These are phyloP conservation scores for Xylaria sp. DNA, from an alignment of 2,329 filamentous ascomycete genomes.

Conservation along the genomic window DNA sequence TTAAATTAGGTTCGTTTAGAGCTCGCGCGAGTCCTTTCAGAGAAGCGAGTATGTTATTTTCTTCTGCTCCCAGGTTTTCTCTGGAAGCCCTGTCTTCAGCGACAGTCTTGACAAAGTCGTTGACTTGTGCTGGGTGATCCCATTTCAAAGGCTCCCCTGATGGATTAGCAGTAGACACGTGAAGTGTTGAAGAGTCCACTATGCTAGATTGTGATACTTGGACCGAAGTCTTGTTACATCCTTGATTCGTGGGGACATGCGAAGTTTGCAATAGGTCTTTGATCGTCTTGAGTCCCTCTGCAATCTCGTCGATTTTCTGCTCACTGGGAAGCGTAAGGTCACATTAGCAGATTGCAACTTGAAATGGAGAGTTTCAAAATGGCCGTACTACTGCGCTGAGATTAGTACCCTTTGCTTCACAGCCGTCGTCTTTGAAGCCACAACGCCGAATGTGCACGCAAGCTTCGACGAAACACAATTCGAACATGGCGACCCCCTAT, in stretches of 20 bases:
- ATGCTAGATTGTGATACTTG: not conserved
- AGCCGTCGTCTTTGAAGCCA: slow-evolving; percentile 42
- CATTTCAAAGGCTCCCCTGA: slow-evolving; percentile 39
- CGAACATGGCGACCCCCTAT: slow-evolving; percentile 50
- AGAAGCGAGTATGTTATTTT: slow-evolving; percentile 33
- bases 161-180: not conserved
- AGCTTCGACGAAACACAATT: slow-evolving; percentile 51
- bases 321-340: slow-evolving; percentile 44
- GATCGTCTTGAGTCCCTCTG: slow-evolving; percentile 30
- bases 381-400: slow-evolving; percentile 52
- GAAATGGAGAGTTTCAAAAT: not conserved
- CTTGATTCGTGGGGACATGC: not conserved
- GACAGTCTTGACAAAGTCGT: slow-evolving; percentile 50
- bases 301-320: slow-evolving; percentile 53
- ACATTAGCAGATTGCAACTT: not conserved
- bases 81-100: slow-evolving; percentile 30
- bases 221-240: not conserved
- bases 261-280: slow-evolving; percentile 44
- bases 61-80: slow-evolving; percentile 24
- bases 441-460: slow-evolving; percentile 49
- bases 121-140: slow-evolving; percentile 52
- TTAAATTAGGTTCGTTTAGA: slow-evolving; percentile 25
- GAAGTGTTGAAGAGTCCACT: not conserved
- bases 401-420: slow-evolving; percentile 52
- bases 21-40: slow-evolving; percentile 30